Evolutionary conservation across 352 stramenopile genomes (phyloP), one percentile per base, ranked within the genome.

Genomic region (Elongisporangium undulatum): DNA sequence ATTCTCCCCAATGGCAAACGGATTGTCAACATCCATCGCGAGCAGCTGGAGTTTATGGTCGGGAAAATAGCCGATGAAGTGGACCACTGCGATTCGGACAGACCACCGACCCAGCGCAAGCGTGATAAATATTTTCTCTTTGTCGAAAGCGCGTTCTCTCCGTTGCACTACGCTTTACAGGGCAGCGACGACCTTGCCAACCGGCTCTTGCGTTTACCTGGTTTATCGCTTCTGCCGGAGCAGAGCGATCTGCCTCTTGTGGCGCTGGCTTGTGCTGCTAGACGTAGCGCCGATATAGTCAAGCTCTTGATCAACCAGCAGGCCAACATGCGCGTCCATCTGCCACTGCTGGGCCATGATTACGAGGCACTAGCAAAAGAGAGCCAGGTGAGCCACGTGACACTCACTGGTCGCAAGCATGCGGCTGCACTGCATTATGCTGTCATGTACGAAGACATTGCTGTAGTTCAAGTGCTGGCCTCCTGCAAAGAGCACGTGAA

Each of bases 81-180:
- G 19, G 1, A 39, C 58, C 1, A 56, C 39, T 16, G 54, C 29
- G 0, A 57, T 52, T 17, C 3, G 16, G 2, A 21, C 17, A 16
- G 15, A n/a, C 0, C 23, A 55, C 22, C 59, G 48, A 3, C 45
- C 62, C 7, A 58, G 61, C 17, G 65, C 29, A 41, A 41, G 29
- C 29, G 8, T 15, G 29, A 63, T 48, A 81, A 81, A 48, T 87
- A 89, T 16, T 48, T 77, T 19, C 54, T 89, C 0, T 68, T 69
- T 15, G 64, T 82, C n/a, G 79, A 89, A 54, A 79, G 67, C 38
- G 58, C 69, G 12, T 88, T 89, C 55, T 74, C 75, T 7, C 65
- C 73, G 12, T 57, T 91, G 0, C 81, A 91, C 51, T 91, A 89
- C 54, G 79, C 77, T 0, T 51, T 89, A 3, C 79, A 89, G 54